These are phyloP conservation scores for Chrysosphaeria jannelii DNA, from an alignment of 2,329 filamentous ascomycete species.

Conservation along the genomic window DNA sequence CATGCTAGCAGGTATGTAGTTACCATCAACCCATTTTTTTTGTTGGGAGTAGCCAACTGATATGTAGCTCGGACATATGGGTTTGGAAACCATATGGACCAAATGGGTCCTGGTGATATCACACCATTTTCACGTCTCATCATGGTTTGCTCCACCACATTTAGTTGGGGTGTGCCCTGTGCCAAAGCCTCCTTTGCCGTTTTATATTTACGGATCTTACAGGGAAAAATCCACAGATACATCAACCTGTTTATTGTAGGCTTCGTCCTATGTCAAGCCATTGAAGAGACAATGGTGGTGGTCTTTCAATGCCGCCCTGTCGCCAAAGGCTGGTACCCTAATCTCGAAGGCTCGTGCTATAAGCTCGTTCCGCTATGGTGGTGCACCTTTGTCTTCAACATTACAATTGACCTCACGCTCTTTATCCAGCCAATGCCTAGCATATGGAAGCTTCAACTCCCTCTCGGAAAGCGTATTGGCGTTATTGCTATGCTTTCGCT, in stretches of 20 bases:
- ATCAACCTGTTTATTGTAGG: conserved; percentile 1
- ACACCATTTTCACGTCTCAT: no score
- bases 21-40: no score
- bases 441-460: conserved; percentile 3
- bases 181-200: conserved; percentile 2
- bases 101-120: no score
- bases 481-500: conserved; percentile 11
- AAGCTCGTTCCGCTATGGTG: not conserved
- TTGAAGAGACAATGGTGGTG: conserved; percentile 3
- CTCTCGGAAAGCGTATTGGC: conserved; percentile 6
- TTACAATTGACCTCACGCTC: conserved; percentile 1
- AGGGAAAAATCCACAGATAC: conserved; percentile 1
- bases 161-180: conserved; percentile 1
- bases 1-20: no score
- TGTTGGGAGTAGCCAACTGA: no score
- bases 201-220: conserved; percentile 2
- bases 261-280: conserved; percentile 1
- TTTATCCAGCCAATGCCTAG: conserved; percentile 2
- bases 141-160: conserved; percentile 1
- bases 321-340: conserved; percentile 1
- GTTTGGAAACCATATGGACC: no score
- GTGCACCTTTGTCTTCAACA: conserved; percentile 1
- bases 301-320: conserved; percentile 2
- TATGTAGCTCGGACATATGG: no score
- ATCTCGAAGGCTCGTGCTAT: not conserved